Percentiles rank a stretch among this genome's conserved stretches.
Evolutionary conservation across 208 protist species (phyloP).

Genomic region (Leishmania major): DNA sequence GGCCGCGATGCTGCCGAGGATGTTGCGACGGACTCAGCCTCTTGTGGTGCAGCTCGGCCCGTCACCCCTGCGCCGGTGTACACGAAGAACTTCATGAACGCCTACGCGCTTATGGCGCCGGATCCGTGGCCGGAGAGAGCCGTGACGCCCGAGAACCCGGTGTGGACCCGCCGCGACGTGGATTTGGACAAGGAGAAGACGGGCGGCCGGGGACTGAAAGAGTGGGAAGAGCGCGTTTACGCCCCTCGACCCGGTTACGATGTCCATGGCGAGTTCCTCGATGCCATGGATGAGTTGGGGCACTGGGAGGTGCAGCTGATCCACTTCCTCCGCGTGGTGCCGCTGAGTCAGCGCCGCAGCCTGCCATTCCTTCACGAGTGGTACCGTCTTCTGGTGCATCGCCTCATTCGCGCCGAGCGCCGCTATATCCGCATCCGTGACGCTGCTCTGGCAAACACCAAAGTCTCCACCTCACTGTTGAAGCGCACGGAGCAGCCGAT

Average conservation of each 20-base stretch:
- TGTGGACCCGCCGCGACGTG: slow-evolving; percentile 56
- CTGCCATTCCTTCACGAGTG: slow-evolving; percentile 80
- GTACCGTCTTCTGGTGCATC: slow-evolving; percentile 71
- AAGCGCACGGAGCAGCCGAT: slow-evolving; percentile 65
- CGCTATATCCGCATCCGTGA: slow-evolving; percentile 71
- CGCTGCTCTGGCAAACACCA: slow-evolving; percentile 34
- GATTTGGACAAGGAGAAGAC: slow-evolving; percentile 49
- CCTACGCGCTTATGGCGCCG: slow-evolving; percentile 33
- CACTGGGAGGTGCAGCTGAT: slow-evolving; percentile 76
- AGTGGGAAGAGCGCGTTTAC: slow-evolving; percentile 62
- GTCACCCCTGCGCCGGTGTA: slow-evolving; percentile 2
- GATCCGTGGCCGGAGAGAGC: slow-evolving; percentile 84
- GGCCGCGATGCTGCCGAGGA: background rate
- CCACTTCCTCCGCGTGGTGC: slow-evolving; percentile 59
- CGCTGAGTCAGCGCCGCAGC: slow-evolving; percentile 69
- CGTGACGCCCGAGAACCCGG: slow-evolving; percentile 76
- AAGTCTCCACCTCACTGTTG: slow-evolving; percentile 40
- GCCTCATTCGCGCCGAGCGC: slow-evolving; percentile 72
- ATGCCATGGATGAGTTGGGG: slow-evolving; percentile 81
- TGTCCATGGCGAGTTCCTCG: slow-evolving; percentile 63
- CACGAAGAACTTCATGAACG: slow-evolving; percentile 41
- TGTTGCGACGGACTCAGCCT: background rate
- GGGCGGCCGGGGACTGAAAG: slow-evolving; percentile 41
- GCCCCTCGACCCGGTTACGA: slow-evolving; percentile 60
- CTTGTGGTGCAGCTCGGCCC: background rate